Evolutionary conservation across 2,329 filamentous ascomycete species (phyloP), one percentile per base, ranked within the genome.

Genomic region (Colletotrichum costaricense): DNA sequence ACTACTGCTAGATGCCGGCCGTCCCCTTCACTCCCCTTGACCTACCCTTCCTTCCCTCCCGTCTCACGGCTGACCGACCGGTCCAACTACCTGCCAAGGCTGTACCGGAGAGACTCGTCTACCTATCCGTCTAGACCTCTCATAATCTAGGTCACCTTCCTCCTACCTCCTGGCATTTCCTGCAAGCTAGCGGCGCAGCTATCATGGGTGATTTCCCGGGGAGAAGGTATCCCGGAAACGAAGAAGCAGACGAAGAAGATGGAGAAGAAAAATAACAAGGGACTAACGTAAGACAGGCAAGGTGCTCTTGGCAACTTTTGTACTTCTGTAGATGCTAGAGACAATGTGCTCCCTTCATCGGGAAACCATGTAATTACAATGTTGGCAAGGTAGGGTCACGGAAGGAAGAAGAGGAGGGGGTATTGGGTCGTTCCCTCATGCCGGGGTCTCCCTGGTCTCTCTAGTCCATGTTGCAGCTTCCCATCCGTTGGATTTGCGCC

Each of bases 401-500:
- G 69, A 69, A 69, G 69, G 69, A 72, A 58, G 58, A 63, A 60
- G 46, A 4, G 38, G 24, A 46, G 33, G n/a, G 22, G n/a, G n/a
- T 19, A 28, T 22, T 24, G 46, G 64, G 42, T 33, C 24, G 46
- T 38, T 30, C 26, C 62, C 35, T 52, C 58, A 33, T 3, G 22
- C 30, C 30, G 30, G 22, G 55, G 52, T 9, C 24, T 14, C 55
- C 69, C 54, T 63, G 30, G 59, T 9, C 24, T 14, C 55, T 58
- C 54, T 63, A 24, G 54, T 60, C 55, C 42, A 33, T 56, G 55
- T 33, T 69, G 42, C 70, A 69, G 65, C 59, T 55, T 72, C 54
- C 66, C 59, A 69, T 69, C 70, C 42, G 54, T 72, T 63, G 55
- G 66, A 69, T 72, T 49, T 66, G 55, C 52, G 63, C 67, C 65